Base-by-base conservation (phyloP, 202 grass and related monocot species). In the Zizania palustris region DNA sequence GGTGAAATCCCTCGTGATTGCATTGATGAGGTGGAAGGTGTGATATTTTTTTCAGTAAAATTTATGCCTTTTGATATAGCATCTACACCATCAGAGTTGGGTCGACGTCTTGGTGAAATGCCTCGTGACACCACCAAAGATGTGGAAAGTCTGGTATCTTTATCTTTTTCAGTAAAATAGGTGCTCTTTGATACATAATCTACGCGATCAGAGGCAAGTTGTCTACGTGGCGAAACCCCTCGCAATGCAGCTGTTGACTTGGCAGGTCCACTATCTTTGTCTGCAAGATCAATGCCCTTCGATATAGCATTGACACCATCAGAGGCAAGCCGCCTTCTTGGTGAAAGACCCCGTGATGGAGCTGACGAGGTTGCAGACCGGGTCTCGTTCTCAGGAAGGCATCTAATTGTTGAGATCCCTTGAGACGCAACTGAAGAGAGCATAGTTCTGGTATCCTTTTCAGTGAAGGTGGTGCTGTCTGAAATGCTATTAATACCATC, bases 171-270 rank as follows among this genome's bases (percentile, higher is more conserved):
- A 42, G 85, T 21, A 80, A 76, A 68, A 45, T 77, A 49, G 12
- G 56, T 61, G 72, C 12, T 82, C 42, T 88, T 77, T 69, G 55
- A n/a, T 67, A 72, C 48, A 28, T 60, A 43, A 71, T 72, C 84
- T 18, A 44, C 44, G 76, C 67, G 77, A 81, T 84, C 86, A 85
- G 82, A 77, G 13, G 16, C 16, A 44, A 77, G 35, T 43, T 38
- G 60, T 72, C 72, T 81, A 84, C 88, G 94, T 65, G 91, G 87
- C 4, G 89, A 92, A 76, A 85, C 7, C 34, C 91, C 87, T 84
- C 85, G 75, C 49, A 83, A 80, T 82, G 79, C 50, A 38, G 85
- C 63, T 70, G 83, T 81, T 2, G 28, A 28, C 28, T 28, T 28
- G 28, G 28, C 28, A 28, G 28, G 28, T 28, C 28, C 28, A 28